These are phyloP conservation scores for Citrus sp. DNA, from an alignment of 345 rosid species.

Conservation along the genomic window DNA sequence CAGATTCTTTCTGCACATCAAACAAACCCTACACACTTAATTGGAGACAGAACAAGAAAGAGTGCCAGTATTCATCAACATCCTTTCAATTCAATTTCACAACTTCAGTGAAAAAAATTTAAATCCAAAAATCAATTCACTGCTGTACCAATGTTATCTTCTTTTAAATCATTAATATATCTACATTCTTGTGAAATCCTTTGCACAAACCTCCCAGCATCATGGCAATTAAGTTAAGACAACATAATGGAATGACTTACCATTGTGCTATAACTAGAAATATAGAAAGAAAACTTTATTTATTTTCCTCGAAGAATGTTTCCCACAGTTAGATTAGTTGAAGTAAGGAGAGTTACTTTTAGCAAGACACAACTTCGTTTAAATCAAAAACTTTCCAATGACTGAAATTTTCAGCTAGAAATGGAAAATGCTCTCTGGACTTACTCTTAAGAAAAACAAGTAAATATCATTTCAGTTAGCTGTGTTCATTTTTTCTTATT, in stretches of 20 bases:
- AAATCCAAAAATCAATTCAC: not conserved
- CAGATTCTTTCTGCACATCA: slow-evolving; percentile 24
- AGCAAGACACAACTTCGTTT: not conserved
- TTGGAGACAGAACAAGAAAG: not conserved
- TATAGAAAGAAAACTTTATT: not conserved
- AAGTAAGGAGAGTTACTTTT: not conserved
- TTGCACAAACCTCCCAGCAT: not conserved
- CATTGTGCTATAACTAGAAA: not conserved
- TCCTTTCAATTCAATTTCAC: not conserved
- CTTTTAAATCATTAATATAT: not conserved
- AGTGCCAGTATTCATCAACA: not conserved
- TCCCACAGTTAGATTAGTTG: not conserved
- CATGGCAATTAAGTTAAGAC: not conserved
- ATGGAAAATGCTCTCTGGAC: not conserved
- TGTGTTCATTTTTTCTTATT: no score
- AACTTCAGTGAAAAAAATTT: not conserved
- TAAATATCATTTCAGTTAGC: not conserved
- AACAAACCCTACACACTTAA: not conserved
- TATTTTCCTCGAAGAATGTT: not conserved
- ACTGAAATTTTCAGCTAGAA: not conserved
- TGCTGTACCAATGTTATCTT: not conserved
- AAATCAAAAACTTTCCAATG: not conserved
- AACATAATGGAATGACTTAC: not conserved
- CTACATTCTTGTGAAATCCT: not conserved
- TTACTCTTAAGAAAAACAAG: not conserved